Base-by-base conservation (phyloP, 2,329 filamentous ascomycete species). In the Cytospora piceicola region DNA sequence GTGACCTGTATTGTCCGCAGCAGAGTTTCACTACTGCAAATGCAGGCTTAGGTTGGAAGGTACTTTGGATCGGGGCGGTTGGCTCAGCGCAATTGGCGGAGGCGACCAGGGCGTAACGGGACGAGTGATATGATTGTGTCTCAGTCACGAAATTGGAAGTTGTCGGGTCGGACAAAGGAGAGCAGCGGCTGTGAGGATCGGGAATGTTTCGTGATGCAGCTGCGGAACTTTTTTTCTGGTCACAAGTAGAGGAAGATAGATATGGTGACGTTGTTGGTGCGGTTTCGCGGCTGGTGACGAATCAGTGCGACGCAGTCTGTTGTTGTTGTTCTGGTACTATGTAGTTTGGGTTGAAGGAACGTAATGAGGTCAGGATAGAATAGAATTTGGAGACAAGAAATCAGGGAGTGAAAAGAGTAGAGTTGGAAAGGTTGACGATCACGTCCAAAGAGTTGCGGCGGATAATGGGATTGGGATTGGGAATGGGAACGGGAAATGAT, bases 71-170 rank as follows among this genome's bases (percentile, higher is more conserved):
- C 15, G 53, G 52, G 14, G 30, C 12, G 54, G 17, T 32, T 59
- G 55, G 27, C 22, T 49, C 24, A 49, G 55, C 29, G 42, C 34
- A 59, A 59, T 46, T n/a, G 34, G 53, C 27, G 27, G 57, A 49
- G 34, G 42, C 32, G 32, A 32, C 34, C 55, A 5, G 49, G 49
- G 62, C 55, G 46, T 42, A 27, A 64, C 49, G 36, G 32, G 46
- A 34, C 27, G 55, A 24, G 20, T 54, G 49, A 53, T 54, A 64
- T 59, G 62, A 64, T 11, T 17, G 56, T 64, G 62, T 64, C 62
- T 64, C 62, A 58, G 62, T 58, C 56, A 59, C 55, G 32, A 54
- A 27, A 58, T 58, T 58, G 22, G 57, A 15, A 32, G 39, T 58
- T 29, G 56, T 46, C 27, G 39, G 57, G 24, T 58, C 11, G 30